Evolutionary conservation across 495 filamentous ascomycete genomes (phyloP).

Genomic region (Patellaria atrata): DNA sequence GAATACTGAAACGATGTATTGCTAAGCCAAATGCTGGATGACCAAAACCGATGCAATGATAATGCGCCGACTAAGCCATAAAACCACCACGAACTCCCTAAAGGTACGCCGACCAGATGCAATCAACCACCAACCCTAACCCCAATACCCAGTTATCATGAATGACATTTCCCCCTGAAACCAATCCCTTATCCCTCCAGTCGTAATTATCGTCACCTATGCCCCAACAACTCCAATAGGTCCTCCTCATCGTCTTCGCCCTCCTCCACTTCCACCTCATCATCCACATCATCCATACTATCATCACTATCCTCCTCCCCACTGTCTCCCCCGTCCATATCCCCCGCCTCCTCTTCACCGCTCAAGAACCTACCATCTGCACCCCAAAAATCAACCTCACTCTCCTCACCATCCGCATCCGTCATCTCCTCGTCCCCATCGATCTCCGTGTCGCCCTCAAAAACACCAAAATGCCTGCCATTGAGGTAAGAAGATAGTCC

Average conservation of each 20-base stretch:
- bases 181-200: neutral
- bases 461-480: no score
- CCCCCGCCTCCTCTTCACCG: slow-evolving; percentile 19
- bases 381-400: slow-evolving; percentile 18
- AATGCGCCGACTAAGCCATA: no score
- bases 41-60: no score
- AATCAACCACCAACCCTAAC: no score
- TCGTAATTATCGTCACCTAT: slow-evolving; percentile 12
- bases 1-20: no score
- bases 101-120: no score
- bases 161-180: neutral
- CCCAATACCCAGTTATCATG: no score
- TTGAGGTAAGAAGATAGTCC: slow-evolving; percentile 10
- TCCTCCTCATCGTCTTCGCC: slow-evolving; percentile 19
- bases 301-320: slow-evolving; percentile 18
- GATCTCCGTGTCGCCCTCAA: neutral
- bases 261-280: slow-evolving; percentile 16
- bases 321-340: slow-evolving; percentile 15
- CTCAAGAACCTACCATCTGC: slow-evolving; percentile 16
- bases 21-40: no score
- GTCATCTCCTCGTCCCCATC: slow-evolving; percentile 5
- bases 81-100: no score
- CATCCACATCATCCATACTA: slow-evolving; percentile 17
- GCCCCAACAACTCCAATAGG: slow-evolving; percentile 18
- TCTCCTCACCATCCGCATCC: slow-evolving; percentile 11